A percentile compares a stretch with the other conserved stretches of the same genome.
These are phyloP conservation scores for Hibiscus mutabilis DNA, from an alignment of 345 rosid species.

Conservation along the genomic window DNA sequence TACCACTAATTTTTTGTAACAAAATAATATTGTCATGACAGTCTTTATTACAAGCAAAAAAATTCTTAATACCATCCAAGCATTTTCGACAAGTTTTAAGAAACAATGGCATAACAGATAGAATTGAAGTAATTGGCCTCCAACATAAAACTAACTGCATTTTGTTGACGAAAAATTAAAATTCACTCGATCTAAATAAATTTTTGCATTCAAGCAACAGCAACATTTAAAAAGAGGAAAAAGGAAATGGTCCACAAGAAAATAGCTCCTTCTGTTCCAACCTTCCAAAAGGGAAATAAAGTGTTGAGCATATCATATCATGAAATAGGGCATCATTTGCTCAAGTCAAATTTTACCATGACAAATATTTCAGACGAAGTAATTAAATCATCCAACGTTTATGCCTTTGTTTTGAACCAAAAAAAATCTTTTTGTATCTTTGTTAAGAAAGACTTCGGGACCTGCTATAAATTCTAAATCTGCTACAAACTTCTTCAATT, in stretches of 20 bases:
- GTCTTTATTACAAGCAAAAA: not conserved
- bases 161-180: not conserved
- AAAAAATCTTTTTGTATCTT: no score
- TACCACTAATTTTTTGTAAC: not conserved
- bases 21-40: not conserved
- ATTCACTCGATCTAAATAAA: not conserved
- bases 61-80: not conserved
- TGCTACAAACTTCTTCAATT: not conserved
- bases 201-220: not conserved
- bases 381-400: not conserved
- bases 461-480: no score
- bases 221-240: not conserved
- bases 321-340: not conserved
- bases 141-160: not conserved
- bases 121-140: not conserved
- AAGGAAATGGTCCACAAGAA: not conserved
- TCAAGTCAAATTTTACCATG: not conserved
- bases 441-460: constrained; percentile 3
- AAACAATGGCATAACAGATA: not conserved
- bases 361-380: not conserved
- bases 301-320: not conserved
- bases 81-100: not conserved
- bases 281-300: constrained; percentile 6
- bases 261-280: not conserved
- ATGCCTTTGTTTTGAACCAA: not conserved